Evolutionary conservation across 768 basidiomycete species (phyloP), one percentile per base, ranked within the genome.

Genomic region (Rhodotorula paludigena): DNA sequence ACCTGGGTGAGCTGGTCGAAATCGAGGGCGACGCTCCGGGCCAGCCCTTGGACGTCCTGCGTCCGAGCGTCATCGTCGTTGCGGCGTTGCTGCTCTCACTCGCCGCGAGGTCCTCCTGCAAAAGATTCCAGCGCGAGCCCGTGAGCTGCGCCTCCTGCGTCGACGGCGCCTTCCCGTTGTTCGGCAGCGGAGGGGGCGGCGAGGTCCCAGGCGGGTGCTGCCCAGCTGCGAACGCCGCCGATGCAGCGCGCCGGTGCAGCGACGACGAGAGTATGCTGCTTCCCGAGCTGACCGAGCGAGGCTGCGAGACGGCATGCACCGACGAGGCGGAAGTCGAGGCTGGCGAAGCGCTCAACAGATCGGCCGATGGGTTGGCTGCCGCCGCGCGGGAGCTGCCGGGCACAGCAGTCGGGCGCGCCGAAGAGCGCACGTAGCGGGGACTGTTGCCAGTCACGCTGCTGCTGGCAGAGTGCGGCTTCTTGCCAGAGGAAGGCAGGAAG

Each of bases 181-280:
- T 11, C 11, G 52, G n/a, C 0, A 51, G 60, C 18, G 59, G 57
- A 16, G 69, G 48, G 14, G 57, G 54, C 11, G 14, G 11, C 42
- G 42, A 20, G 18, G 20, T 42, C 12, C n/a, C 56, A 5, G 60
- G 44, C 20, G n/a, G 1, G 1, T 15, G 10, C 4, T n/a, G n/a
- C n/a, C n/a, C n/a, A n/a, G n/a, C n/a, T n/a, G 32, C 5, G 33
- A 20, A 20, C 14, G 51, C 3, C 5, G 51, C 23, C 1, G 61
- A 54, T 23, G 51, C 36, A 8, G 41, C 36, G 5, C 63, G 54
- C 12, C 65, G 70, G 16, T 64, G 60, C 8, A 68, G 53, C 38
- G 66, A 67, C 2, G 70, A 52, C 16, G 66, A 64, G 38, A 72
- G 65, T 44, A 71, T 67, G 21, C 54, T 45, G 48, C 61, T 63